Percentiles rank a stretch among this genome's conserved stretches.
phyloP scores from a whole-genome alignment of 768 basidiomycete species.

The Lepiota subincarnata region DNA sequence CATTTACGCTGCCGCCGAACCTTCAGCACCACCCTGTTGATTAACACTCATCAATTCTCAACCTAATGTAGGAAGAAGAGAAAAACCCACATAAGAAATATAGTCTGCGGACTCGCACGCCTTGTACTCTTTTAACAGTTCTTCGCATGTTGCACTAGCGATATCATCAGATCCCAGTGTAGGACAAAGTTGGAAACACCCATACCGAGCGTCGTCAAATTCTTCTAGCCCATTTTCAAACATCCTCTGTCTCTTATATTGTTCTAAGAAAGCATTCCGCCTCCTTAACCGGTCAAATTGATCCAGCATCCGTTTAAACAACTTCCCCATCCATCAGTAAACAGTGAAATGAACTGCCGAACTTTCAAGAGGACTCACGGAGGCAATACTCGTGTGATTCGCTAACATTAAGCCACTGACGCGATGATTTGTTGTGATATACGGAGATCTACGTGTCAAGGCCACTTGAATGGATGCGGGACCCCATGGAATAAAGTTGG shows the following conservation, averaged over 20 bases:
- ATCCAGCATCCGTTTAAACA: conserved; percentile 94
- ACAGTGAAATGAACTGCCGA: conserved; percentile 1
- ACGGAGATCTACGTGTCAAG: conserved; percentile 85
- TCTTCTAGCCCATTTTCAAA: conserved; percentile 92
- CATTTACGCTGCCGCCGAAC: conserved; percentile 7
- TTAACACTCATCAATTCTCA: not conserved
- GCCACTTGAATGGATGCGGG: conserved; percentile 98
- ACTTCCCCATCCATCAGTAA: conserved; percentile 35
- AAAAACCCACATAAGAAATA: conserved; percentile 72
- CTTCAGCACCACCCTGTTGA: conserved; percentile 14
- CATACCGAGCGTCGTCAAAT: conserved; percentile 94
- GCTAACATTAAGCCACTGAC: conserved; percentile 98
- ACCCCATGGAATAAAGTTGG: conserved; percentile 99
- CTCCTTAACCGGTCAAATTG: conserved; percentile 87
- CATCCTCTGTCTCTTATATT: conserved; percentile 96
- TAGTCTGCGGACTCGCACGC: conserved; percentile 96
- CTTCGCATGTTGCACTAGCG: conserved; percentile 76
- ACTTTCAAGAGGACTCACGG: conserved; percentile 48
- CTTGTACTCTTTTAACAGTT: conserved; percentile 89
- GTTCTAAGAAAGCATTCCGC: conserved; percentile 92
- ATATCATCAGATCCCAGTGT: not conserved
- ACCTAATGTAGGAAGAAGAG: not conserved
- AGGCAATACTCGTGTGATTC: conserved; percentile 98
- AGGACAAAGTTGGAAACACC: not conserved
- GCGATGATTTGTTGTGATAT: conserved; percentile 83